Conservation (phyloP, 2,329 filamentous ascomycete genomes). For the Phaeosphaeria sp. region DNA sequence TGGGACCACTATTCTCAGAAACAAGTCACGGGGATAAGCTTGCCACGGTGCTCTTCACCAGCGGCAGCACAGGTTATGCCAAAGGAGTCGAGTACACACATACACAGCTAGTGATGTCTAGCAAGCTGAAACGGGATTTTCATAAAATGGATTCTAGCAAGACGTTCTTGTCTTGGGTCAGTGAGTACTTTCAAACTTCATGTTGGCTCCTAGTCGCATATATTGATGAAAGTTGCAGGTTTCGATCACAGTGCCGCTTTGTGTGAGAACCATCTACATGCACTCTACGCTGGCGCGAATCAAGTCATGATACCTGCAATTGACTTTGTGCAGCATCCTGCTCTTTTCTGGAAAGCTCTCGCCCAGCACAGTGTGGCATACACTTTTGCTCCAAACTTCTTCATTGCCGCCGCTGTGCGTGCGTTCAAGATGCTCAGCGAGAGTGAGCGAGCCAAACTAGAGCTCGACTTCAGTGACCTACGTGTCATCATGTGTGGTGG, state of each 20-base stretch:
- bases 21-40: conserved; percentile 6
- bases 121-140: conserved; percentile 49
- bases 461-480: conserved; percentile 40
- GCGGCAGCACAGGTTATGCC: conserved; percentile 59
- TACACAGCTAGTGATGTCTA: conserved; percentile 51
- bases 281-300: conserved; percentile 49
- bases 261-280: conserved; percentile 60
- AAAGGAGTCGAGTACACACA: conserved; percentile 59
- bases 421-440: conserved; percentile 8
- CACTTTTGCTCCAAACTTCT: conserved; percentile 57
- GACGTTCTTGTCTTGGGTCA: conserved; percentile 21
- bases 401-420: conserved; percentile 34
- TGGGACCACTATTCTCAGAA: too few species aligned
- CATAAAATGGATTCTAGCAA: conserved; percentile 7
- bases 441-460: not conserved
- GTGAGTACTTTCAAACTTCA: not conserved
- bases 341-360: conserved; percentile 49
- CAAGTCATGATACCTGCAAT: conserved; percentile 57
- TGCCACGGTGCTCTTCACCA: conserved; percentile 57
- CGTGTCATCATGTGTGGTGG: conserved; percentile 52
- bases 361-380: conserved; percentile 52
- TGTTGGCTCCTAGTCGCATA: too few species aligned
- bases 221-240: conserved; percentile 17
- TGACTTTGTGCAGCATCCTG: conserved; percentile 52
- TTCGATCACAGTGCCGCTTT: conserved; percentile 64